These are phyloP conservation scores for Modicella reniformis DNA, from an alignment of 371 early-diverging fungal genomes.

Conservation along the genomic window DNA sequence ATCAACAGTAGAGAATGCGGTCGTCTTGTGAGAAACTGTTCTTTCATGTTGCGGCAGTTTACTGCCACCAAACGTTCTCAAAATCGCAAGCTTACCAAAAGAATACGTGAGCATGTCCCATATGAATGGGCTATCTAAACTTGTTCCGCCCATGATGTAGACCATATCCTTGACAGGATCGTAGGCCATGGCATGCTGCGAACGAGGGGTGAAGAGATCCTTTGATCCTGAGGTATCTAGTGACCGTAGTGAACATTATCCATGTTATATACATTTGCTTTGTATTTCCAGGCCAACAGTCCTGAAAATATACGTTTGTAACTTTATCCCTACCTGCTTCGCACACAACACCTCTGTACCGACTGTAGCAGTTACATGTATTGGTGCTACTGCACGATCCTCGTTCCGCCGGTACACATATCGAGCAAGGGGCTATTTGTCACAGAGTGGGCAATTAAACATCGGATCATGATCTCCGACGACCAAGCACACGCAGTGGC, in stretches of 20 bases:
- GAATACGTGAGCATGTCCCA: conserved; percentile 41
- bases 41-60: neutral
- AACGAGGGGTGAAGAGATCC: conserved; percentile 46
- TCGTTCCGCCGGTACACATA: conserved; percentile 31
- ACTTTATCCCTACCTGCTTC: conserved; percentile 36
- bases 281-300: neutral
- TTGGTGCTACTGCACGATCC: conserved; percentile 44
- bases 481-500: neutral
- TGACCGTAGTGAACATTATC: neutral
- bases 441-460: neutral
- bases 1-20: neutral
- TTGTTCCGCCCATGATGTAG: conserved; percentile 50
- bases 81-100: conserved; percentile 24
- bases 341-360: conserved; percentile 36
- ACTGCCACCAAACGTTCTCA: neutral
- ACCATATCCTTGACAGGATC: conserved; percentile 44
- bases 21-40: neutral
- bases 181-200: conserved; percentile 51
- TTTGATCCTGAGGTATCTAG: conserved; percentile 43
- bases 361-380: conserved; percentile 29
- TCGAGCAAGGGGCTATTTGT: conserved; percentile 38
- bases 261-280: neutral
- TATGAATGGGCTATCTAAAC: conserved; percentile 10
- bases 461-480: neutral
- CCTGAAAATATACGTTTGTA: neutral